Evolutionary conservation across 2,329 filamentous ascomycete species (phyloP).

Genomic region (Thelonectria olida): DNA sequence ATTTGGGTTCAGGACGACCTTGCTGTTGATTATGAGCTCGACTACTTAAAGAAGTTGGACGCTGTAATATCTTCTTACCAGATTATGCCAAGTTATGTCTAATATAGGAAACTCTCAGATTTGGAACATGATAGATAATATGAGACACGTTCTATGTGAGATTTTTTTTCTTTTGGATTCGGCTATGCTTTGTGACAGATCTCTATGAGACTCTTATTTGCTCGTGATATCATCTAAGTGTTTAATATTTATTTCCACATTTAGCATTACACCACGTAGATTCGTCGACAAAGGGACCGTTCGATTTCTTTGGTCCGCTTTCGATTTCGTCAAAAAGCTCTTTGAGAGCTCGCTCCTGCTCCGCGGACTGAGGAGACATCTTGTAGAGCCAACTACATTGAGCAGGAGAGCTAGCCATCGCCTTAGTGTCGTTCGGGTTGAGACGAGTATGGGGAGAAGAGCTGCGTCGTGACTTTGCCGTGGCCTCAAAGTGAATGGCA

Average conservation of each 20-base stretch:
- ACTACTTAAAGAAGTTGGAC: conserved; percentile 2
- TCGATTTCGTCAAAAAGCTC: conserved; percentile 4
- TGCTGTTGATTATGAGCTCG: conserved; percentile 1
- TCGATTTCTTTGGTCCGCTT: conserved; percentile 3
- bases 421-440: not conserved
- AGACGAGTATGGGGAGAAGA: not conserved
- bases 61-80: conserved; percentile 3
- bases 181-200: conserved; percentile 1
- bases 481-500: not conserved
- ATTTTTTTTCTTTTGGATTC: conserved; percentile 4
- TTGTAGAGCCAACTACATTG: not conserved
- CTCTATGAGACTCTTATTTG: conserved; percentile 1
- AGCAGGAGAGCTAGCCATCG: not conserved
- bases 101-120: conserved; percentile 1
- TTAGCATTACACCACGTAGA: conserved; percentile 1
- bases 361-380: not conserved
- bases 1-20: conserved; percentile 4
- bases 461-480: not conserved
- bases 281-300: conserved; percentile 1
- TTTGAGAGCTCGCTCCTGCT: conserved; percentile 3
- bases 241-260: conserved; percentile 3
- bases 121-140: conserved; percentile 1
- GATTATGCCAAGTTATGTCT: conserved; percentile 4
- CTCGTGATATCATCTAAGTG: conserved; percentile 1
- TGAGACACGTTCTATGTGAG: not conserved